Evolutionary conservation across 768 basidiomycete species (phyloP).

Genomic region (Cystofilobasidium capitatum): DNA sequence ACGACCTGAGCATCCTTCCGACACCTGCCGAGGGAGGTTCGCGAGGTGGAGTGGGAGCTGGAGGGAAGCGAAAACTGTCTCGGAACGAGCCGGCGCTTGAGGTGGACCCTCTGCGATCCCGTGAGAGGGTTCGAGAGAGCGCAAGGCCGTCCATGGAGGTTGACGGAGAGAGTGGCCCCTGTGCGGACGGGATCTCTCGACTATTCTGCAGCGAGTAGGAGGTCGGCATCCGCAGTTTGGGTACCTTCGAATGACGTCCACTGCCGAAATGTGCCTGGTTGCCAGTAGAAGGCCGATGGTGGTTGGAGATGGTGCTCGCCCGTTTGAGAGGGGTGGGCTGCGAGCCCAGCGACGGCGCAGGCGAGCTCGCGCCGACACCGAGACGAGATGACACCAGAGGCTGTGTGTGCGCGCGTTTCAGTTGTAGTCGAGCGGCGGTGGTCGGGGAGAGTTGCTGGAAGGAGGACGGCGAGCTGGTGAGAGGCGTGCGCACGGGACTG

Average conservation of each 20-base stretch:
- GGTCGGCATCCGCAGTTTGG: background rate
- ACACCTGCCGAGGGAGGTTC: background rate
- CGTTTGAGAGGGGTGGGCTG: background rate
- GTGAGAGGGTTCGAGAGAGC: background rate
- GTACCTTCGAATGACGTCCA: background rate
- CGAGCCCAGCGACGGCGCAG: background rate
- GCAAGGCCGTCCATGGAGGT: background rate
- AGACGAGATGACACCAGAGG: background rate
- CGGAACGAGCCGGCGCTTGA: background rate
- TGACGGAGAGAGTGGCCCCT: background rate
- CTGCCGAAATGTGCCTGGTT: background rate
- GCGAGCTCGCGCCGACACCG: background rate
- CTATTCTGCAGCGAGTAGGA: background rate
- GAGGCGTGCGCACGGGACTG: background rate
- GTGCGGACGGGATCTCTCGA: background rate
- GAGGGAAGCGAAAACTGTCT: background rate
- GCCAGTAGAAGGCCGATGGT: background rate
- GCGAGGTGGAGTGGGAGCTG: background rate
- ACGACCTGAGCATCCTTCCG: background rate
- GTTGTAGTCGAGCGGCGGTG: background rate
- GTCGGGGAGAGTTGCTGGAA: background rate
- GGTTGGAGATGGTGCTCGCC: background rate
- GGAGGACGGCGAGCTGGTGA: background rate
- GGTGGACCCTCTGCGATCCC: background rate
- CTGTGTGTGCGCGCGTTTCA: background rate